Evolutionary conservation across 202 grass and related monocot species (phyloP).

Genomic region (Bolboschoenoplectus hybrid): DNA sequence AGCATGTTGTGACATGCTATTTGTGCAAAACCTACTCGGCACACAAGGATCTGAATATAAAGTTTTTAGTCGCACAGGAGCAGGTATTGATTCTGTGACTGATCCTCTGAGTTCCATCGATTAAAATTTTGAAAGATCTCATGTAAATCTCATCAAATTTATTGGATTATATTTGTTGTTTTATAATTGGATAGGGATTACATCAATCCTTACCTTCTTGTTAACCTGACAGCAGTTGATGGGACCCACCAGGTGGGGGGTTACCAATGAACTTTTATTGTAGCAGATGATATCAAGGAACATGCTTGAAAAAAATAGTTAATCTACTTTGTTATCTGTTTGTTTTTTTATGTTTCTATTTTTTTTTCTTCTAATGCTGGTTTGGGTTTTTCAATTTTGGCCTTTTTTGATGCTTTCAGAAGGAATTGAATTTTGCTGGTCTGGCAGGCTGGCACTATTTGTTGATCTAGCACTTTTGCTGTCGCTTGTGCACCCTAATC

Average conservation of each 20-base stretch:
- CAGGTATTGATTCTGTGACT: conserved; percentile 45
- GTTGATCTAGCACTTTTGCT: too few species aligned
- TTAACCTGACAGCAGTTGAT: conserved; percentile 83
- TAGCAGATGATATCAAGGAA: too few species aligned
- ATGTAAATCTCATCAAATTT: not conserved
- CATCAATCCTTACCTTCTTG: conserved; percentile 96
- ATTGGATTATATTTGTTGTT: not conserved
- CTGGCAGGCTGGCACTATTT: too few species aligned
- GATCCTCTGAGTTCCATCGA: not conserved
- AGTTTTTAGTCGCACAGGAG: conserved; percentile 84
- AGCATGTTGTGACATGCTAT: conserved; percentile 67
- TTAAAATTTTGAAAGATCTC: not conserved
- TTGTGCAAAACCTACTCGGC: conserved; percentile 89
- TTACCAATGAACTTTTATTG: conserved; percentile 28
- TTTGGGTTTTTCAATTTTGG: too few species aligned
- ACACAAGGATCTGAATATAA: conserved; percentile 88
- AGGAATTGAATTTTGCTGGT: too few species aligned
- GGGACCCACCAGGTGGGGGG: conserved; percentile 63
- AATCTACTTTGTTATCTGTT: too few species aligned
- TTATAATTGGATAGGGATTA: conserved; percentile 67
- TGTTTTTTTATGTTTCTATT: too few species aligned
- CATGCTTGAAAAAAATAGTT: too few species aligned
- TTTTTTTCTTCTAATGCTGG: too few species aligned
- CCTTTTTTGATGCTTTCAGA: too few species aligned
- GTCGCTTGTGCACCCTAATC: too few species aligned